phyloP scores from a whole-genome alignment of 2,329 filamentous ascomycete genomes.

The Tolypocladium nubicola region DNA sequence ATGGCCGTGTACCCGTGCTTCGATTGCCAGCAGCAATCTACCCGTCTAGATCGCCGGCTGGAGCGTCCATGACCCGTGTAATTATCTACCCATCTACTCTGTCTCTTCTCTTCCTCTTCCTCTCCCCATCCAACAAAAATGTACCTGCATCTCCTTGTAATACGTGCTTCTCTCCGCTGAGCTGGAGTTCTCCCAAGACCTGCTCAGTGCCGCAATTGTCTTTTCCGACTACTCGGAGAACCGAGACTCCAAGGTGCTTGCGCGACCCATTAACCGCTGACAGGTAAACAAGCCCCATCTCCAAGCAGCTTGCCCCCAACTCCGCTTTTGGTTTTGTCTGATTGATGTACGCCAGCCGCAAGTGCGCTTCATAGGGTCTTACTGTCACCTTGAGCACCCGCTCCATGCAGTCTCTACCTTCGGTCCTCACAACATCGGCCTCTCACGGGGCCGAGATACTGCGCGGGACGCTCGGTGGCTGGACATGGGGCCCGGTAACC shows the following conservation, averaged over 20 bases:
- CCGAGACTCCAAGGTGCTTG: not conserved
- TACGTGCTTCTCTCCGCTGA: not conserved
- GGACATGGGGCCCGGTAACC: conserved; percentile 37
- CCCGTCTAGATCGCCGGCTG: not conserved
- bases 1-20: not conserved
- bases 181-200: not conserved
- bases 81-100: not conserved
- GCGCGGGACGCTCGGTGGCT: conserved; percentile 29
- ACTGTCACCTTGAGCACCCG: conserved; percentile 1
- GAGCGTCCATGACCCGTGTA: not conserved
- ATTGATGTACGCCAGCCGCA: not conserved
- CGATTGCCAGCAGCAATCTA: not conserved
- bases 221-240: not conserved
- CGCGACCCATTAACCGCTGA: not conserved
- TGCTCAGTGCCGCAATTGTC: not conserved
- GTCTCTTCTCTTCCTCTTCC: not conserved
- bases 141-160: not conserved
- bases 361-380: not conserved
- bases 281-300: not conserved
- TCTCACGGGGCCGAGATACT: conserved; percentile 27
- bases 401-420: conserved; percentile 22
- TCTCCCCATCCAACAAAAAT: not conserved
- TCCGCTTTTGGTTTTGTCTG: not conserved
- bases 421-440: conserved; percentile 25
- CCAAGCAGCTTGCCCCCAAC: not conserved